phyloP scores from a whole-genome alignment of 1,284 basidiomycete species.

The Cryptococcus hybrid region DNA sequence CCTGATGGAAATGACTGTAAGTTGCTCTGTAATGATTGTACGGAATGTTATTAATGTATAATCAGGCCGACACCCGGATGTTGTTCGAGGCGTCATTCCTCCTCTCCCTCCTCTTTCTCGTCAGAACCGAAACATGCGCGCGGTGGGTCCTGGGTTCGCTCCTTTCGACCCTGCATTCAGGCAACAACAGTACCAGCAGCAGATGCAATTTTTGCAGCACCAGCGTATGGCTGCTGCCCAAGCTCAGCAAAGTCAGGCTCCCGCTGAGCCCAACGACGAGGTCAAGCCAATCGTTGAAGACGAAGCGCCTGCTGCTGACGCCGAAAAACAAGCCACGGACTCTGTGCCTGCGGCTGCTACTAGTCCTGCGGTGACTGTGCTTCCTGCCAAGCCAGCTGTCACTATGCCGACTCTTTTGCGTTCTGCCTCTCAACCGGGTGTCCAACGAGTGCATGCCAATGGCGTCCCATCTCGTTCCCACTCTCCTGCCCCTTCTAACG shows the following conservation, averaged over 20 bases:
- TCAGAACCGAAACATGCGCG: constrained; percentile 23
- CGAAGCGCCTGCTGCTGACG: constrained; percentile 1
- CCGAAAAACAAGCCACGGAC: constrained; percentile 8
- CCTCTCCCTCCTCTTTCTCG: constrained; percentile 34
- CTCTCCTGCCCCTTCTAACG: constrained; percentile 39
- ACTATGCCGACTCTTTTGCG: constrained; percentile 25
- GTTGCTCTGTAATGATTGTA: constrained; percentile 4
- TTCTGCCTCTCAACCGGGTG: constrained; percentile 42
- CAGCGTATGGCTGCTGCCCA: constrained; percentile 25
- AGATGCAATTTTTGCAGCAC: constrained; percentile 23
- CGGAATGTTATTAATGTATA: not conserved
- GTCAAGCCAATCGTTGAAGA: not conserved
- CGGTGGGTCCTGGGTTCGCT: constrained; percentile 14
- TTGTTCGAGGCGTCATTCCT: constrained; percentile 43
- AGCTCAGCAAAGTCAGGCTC: constrained; percentile 11
- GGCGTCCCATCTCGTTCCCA: constrained; percentile 40
- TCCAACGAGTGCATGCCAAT: constrained; percentile 36
- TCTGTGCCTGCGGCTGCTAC: constrained; percentile 5
- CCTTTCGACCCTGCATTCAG: constrained; percentile 23
- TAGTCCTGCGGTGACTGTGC: constrained; percentile 10
- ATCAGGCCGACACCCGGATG: constrained; percentile 45
- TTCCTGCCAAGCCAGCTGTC: constrained; percentile 26
- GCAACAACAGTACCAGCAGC: constrained; percentile 27
- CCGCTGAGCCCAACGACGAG: constrained; percentile 4
- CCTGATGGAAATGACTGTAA: constrained; percentile 44